Conservation (phyloP, 495 filamentous ascomycete species). For the Poronia punctata region DNA sequence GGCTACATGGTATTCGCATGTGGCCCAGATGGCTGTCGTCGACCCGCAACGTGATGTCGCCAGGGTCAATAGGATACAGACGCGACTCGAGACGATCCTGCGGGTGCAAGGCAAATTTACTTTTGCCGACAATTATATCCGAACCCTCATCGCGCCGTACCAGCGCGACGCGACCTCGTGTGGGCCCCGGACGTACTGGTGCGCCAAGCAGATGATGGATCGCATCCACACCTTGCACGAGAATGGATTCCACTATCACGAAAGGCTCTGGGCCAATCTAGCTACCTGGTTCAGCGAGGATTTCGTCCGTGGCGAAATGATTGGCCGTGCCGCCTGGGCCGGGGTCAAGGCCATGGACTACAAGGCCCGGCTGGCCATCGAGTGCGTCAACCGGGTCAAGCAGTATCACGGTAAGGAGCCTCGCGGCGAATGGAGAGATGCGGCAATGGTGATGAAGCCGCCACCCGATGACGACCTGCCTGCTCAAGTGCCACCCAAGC, state of each 20-base stretch:
- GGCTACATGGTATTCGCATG: conserved; percentile 1
- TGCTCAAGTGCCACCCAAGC: neutral
- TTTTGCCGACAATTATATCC: neutral
- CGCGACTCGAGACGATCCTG: conserved; percentile 1
- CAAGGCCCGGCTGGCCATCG: conserved; percentile 17
- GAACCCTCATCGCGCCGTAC: conserved; percentile 2
- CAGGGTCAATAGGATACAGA: neutral
- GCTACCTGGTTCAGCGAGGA: conserved; percentile 16
- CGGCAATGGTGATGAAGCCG: neutral
- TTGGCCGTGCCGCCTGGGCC: conserved; percentile 9
- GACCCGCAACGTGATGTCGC: neutral
- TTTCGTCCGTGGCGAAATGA: conserved; percentile 23
- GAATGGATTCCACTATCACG: neutral
- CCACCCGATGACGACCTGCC: neutral
- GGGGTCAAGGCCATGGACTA: conserved; percentile 15
- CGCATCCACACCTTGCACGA: conserved; percentile 6
- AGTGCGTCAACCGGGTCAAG: conserved; percentile 5
- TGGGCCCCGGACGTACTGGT: conserved; percentile 17
- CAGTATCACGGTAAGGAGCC: neutral
- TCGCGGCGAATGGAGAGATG: neutral
- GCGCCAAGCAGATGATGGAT: conserved; percentile 15
- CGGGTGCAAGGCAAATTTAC: neutral
- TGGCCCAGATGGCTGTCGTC: conserved; percentile 10
- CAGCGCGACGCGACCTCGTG: conserved; percentile 12
- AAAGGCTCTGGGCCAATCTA: conserved; percentile 8